Conservation (phyloP, 2,329 filamentous ascomycete species). For the Spiromastix sp. region DNA sequence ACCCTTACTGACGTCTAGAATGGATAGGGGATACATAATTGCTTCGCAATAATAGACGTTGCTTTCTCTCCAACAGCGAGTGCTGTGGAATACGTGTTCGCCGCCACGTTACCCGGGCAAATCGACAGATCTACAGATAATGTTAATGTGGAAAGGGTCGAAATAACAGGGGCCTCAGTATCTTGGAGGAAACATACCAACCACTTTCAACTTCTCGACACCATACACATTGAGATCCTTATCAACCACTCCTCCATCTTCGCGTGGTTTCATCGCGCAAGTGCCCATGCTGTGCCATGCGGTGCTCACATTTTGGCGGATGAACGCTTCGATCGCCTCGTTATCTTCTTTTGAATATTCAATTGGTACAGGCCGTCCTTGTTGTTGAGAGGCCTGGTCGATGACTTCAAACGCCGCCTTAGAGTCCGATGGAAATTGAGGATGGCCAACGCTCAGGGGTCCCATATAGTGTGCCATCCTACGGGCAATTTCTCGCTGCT, state of each 20-base stretch:
- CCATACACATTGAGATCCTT: constrained; percentile 19
- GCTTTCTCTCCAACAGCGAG: constrained; percentile 37
- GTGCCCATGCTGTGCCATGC: constrained; percentile 38
- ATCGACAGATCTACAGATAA: constrained; percentile 17
- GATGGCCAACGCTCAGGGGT: constrained; percentile 28
- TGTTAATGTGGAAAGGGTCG: neutral
- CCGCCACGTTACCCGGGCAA: constrained; percentile 25
- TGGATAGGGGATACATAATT: constrained; percentile 15
- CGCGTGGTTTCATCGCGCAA: constrained; percentile 29
- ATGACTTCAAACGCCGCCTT: constrained; percentile 32
- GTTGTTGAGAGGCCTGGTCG: constrained; percentile 14
- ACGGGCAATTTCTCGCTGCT: constrained; percentile 50
- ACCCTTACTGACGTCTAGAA: no score
- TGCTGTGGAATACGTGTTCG: constrained; percentile 38
- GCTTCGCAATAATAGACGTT: constrained; percentile 22
- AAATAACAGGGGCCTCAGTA: neutral
- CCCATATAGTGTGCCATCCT: constrained; percentile 43
- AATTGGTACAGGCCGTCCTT: constrained; percentile 28
- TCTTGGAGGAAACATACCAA: constrained; percentile 17
- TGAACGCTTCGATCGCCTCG: constrained; percentile 35
- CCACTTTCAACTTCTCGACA: constrained; percentile 24
- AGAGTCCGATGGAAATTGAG: constrained; percentile 26
- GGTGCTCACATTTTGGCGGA: constrained; percentile 30
- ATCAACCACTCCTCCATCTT: constrained; percentile 10
- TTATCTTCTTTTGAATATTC: constrained; percentile 41